A percentile compares a stretch with the other conserved stretches of the same genome.
These are phyloP conservation scores for Talaromyces sp. DNA, from an alignment of 2,329 filamentous ascomycete species.

Conservation along the genomic window DNA sequence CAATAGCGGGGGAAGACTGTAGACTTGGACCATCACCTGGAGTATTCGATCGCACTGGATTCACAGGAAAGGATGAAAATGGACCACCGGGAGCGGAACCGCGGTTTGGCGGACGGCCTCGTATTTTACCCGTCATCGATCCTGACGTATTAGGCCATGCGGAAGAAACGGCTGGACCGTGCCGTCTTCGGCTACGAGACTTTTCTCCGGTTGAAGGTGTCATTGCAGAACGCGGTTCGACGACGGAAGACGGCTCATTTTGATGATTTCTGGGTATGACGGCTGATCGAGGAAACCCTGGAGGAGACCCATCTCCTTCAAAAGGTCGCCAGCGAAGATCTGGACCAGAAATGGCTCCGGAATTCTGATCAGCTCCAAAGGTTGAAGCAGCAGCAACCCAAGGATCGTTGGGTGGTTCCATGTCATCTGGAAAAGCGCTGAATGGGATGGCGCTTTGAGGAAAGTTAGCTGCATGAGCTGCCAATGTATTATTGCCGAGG, in stretches of 20 bases:
- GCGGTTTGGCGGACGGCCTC: slow-evolving; percentile 74
- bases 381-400: slow-evolving; percentile 40
- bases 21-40: slow-evolving; percentile 38
- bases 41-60: slow-evolving; percentile 48
- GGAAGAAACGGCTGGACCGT: slow-evolving; percentile 83
- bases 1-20: slow-evolving; percentile 38
- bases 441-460: slow-evolving; percentile 49
- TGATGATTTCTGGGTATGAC: slow-evolving; percentile 55
- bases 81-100: slow-evolving; percentile 61
- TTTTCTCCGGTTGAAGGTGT: slow-evolving; percentile 53
- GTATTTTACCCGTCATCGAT: slow-evolving; percentile 62
- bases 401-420: slow-evolving; percentile 39
- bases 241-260: slow-evolving; percentile 31
- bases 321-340: slow-evolving; percentile 46
- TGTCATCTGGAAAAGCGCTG: slow-evolving; percentile 52
- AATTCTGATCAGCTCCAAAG: slow-evolving; percentile 36
- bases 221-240: slow-evolving; percentile 66
- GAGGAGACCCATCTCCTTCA: slow-evolving; percentile 55
- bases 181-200: slow-evolving; percentile 50
- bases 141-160: slow-evolving; percentile 71
- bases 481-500: slow-evolving; percentile 38
- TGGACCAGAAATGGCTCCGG: slow-evolving; percentile 24
- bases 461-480: slow-evolving; percentile 44
- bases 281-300: slow-evolving; percentile 73
- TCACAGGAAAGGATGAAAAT: slow-evolving; percentile 64